Evolutionary conservation across 371 early-diverging fungal species (phyloP).

Genomic region (Batkoa obscura): DNA sequence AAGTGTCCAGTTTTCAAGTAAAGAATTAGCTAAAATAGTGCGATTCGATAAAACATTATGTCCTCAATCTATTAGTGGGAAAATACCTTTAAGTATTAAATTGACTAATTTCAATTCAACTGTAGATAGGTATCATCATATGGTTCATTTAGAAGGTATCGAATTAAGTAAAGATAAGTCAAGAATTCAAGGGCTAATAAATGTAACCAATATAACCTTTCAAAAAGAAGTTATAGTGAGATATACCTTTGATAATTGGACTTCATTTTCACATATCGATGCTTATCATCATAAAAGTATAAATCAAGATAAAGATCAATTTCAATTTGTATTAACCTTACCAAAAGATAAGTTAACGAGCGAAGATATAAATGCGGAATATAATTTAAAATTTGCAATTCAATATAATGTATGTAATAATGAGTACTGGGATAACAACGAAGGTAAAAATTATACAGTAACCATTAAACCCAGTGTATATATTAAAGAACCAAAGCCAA

Average conservation of each 20-base stretch:
- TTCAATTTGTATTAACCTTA: neutral
- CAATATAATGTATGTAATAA: conserved; percentile 1
- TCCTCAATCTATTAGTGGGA: conserved; percentile 3
- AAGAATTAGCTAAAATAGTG: too few relatives aligned
- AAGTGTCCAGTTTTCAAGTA: too few relatives aligned
- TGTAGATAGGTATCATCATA: neutral
- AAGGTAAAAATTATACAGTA: neutral
- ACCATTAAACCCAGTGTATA: neutral
- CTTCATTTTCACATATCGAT: conserved; percentile 3
- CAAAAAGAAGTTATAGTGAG: conserved; percentile 11
- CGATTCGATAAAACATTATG: neutral
- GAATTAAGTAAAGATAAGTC: neutral
- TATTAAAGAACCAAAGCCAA: too few relatives aligned
- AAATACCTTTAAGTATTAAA: neutral
- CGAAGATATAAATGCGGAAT: neutral
- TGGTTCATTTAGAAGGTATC: neutral
- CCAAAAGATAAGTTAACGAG: neutral
- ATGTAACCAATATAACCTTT: conserved; percentile 11
- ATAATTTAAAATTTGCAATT: neutral
- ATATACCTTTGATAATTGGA: conserved; percentile 12
- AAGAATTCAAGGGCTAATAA: neutral
- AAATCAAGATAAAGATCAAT: neutral
- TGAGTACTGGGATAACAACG: conserved; percentile 8
- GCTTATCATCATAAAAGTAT: neutral
- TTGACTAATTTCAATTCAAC: neutral